These are phyloP conservation scores for Yarrowia bubula DNA, from an alignment of 805 yeast species.

Conservation along the genomic window DNA sequence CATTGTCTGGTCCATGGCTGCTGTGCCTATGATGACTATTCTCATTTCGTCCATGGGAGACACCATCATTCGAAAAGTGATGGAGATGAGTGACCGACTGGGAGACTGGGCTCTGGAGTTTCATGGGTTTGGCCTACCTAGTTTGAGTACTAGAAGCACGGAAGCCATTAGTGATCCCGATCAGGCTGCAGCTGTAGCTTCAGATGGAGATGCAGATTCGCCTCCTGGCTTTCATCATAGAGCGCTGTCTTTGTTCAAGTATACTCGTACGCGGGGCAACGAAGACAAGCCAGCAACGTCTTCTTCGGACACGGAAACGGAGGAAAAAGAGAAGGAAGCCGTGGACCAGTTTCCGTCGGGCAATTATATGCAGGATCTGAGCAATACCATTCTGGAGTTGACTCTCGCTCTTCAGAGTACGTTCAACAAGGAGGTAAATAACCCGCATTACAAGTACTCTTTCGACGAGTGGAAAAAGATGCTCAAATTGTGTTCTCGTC, in stretches of 20 bases:
- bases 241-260: slow-evolving; percentile 1
- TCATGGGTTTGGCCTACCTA: background rate
- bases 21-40: slow-evolving; percentile 88
- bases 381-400: background rate
- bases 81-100: slow-evolving; percentile 28
- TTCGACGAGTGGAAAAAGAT: slow-evolving; percentile 53
- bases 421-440: slow-evolving; percentile 1
- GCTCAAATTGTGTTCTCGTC: slow-evolving; percentile 33
- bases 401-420: slow-evolving; percentile 6
- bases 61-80: slow-evolving; percentile 36
- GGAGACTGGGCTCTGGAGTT: slow-evolving; percentile 30
- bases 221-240: background rate
- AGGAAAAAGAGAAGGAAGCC: background rate
- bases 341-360: background rate
- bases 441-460: slow-evolving; percentile 45
- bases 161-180: background rate
- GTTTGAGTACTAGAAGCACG: background rate
- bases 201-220: background rate
- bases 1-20: slow-evolving; percentile 74
- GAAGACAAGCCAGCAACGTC: background rate
- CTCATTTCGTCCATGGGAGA: slow-evolving; percentile 73
- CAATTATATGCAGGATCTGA: background rate
- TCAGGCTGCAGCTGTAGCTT: background rate
- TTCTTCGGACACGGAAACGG: background rate
- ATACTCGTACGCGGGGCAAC: background rate